These are phyloP conservation scores for Byssoonygena ceratinophila DNA, from an alignment of 2,329 filamentous ascomycete species.

Conservation along the genomic window DNA sequence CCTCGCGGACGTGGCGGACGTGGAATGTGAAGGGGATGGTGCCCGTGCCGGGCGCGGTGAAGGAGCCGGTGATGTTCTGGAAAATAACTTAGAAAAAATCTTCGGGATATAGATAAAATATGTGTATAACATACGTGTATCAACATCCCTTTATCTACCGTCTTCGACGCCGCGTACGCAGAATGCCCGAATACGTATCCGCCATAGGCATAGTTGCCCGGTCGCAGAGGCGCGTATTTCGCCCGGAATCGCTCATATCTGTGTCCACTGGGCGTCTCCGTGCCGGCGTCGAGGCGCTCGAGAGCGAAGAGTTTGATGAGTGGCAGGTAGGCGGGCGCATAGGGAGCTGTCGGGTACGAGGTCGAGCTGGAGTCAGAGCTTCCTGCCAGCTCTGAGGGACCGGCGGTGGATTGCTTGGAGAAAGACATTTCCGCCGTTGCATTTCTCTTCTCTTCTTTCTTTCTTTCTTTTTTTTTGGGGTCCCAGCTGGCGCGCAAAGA, in stretches of 20 bases:
- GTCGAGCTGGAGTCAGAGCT: background rate
- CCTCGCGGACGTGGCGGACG: slow-evolving; percentile 43
- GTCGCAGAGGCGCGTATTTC: slow-evolving; percentile 31
- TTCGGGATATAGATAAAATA: too few species aligned
- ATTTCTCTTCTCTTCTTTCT: too few species aligned
- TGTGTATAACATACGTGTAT: slow-evolving; percentile 44
- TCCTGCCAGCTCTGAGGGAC: too few species aligned
- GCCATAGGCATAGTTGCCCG: slow-evolving; percentile 41
- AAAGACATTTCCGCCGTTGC: too few species aligned
- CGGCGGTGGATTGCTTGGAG: too few species aligned
- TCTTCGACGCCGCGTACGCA: slow-evolving; percentile 47
- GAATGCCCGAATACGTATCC: slow-evolving; percentile 50
- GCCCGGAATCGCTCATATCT: slow-evolving; percentile 26
- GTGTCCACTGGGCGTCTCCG: slow-evolving; percentile 18
- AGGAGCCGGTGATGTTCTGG: slow-evolving; percentile 46
- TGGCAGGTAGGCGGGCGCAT: background rate
- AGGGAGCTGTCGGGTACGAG: background rate
- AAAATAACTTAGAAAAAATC: too few species aligned
- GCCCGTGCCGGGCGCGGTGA: slow-evolving; percentile 40
- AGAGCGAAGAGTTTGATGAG: slow-evolving; percentile 5
- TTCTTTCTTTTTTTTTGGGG: too few species aligned
- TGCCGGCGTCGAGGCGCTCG: slow-evolving; percentile 1
- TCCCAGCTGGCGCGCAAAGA: too few species aligned
- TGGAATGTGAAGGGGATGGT: slow-evolving; percentile 43
- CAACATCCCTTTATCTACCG: slow-evolving; percentile 41